phyloP scores from a whole-genome alignment of 139 green algal species.

The Coelastrella sp. region DNA sequence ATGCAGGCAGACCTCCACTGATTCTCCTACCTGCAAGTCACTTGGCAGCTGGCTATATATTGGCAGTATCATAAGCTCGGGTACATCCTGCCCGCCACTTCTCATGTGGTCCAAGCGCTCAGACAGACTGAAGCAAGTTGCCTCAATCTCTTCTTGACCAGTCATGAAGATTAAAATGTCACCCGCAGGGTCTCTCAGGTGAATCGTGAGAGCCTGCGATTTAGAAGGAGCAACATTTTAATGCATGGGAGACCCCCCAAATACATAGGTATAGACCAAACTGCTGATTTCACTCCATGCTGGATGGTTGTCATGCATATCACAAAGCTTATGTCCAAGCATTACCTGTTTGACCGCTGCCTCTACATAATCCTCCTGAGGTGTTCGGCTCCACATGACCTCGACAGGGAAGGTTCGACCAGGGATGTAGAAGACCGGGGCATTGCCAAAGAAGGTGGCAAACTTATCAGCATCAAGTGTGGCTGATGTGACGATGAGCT shows the following conservation, averaged over 20 bases:
- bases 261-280: no score
- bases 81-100: slow-evolving; percentile 60
- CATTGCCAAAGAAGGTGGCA: slow-evolving; percentile 88
- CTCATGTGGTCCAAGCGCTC: slow-evolving; percentile 83
- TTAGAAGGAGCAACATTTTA: not conserved
- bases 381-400: slow-evolving; percentile 89
- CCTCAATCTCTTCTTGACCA: slow-evolving; percentile 96
- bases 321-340: not conserved
- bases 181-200: slow-evolving; percentile 88
- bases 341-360: slow-evolving; percentile 89
- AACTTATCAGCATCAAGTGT: slow-evolving; percentile 95
- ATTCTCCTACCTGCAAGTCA: slow-evolving; percentile 77
- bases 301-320: no score
- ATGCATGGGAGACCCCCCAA: not conserved
- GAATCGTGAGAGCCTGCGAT: slow-evolving; percentile 90
- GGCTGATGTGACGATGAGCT: slow-evolving; percentile 97
- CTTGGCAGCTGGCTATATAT: slow-evolving; percentile 96
- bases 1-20: not conserved
- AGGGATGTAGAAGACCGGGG: slow-evolving; percentile 94
- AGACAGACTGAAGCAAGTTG: slow-evolving; percentile 88
- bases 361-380: slow-evolving; percentile 97
- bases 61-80: slow-evolving; percentile 91
- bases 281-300: no score
- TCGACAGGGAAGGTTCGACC: slow-evolving; percentile 98
- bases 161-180: slow-evolving; percentile 99